Evolutionary conservation across 345 rosid species (phyloP), one percentile per base, ranked within the genome.

Genomic region (Triadica sebifera): DNA sequence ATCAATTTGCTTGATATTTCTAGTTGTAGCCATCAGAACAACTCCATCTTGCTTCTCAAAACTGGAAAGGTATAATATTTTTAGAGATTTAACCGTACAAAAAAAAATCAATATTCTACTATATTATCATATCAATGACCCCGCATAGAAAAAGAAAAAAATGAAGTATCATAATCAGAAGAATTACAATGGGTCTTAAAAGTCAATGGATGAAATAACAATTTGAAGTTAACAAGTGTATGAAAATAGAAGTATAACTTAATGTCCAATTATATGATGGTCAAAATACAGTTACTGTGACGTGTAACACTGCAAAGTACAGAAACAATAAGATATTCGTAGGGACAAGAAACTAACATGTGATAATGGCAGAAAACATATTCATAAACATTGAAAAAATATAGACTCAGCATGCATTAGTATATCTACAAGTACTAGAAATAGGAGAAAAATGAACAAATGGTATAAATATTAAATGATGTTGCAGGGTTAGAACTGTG

Each of bases 21-120:
- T 84, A 29, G 98, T 91, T 41, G 98, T 93, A 58, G 98, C 98
- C 97, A 93, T 93, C 88, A 93, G 83, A 84, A 93, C 93, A 85
- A 93, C 98, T 38, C 98, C 98, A 80, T 93, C 98, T 82, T 93
- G 98, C 81, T 90, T 93, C 91, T 91, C 93, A 84, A 93, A 93
- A 67, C 98, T 93, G 90, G 74, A 77, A 77, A 68, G 69, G 65
- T 43, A 61, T 60, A 75, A 13, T 60, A 29, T 11, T 59, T 56
- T 71, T 69, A 37, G 69, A 66, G 77, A 68, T 19, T 63, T 45
- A 51, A 65, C 47, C 25, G 9, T 29, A 58, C 17, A 20, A 7
- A 8, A 43, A 63, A 38, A 53, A 58, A 50, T 62, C 52, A 60
- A 69, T 64, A 29, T 56, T 69, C 12, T n/a, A 39, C 46, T 50